Percentiles rank a stretch among this genome's conserved stretches.
Evolutionary conservation across 2,329 filamentous ascomycete species (phyloP).

Genomic region (Sporothrix pallida): DNA sequence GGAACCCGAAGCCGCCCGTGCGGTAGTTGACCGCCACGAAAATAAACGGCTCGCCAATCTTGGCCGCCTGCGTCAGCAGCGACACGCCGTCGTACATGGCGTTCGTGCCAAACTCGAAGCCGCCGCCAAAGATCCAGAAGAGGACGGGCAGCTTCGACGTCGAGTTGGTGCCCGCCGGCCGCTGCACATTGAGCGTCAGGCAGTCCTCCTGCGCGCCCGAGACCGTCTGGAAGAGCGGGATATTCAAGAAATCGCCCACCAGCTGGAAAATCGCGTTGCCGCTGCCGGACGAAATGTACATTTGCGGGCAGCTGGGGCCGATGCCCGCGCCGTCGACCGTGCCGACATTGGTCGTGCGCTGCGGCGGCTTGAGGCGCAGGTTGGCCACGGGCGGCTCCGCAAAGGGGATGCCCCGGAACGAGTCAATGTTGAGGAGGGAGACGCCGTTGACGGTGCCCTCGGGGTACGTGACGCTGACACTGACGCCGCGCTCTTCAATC

Average conservation of each 20-base stretch:
- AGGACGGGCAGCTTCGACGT: constrained; percentile 67
- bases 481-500: constrained; percentile 18
- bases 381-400: constrained; percentile 70
- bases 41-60: constrained; percentile 67
- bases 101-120: constrained; percentile 61
- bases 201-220: constrained; percentile 67
- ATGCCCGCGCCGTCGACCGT: constrained; percentile 63
- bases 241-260: constrained; percentile 57
- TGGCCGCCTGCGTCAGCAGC: constrained; percentile 54
- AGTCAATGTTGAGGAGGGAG: constrained; percentile 58
- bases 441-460: constrained; percentile 33
- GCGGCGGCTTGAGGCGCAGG: constrained; percentile 72
- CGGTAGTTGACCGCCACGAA: constrained; percentile 82
- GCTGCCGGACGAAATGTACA: constrained; percentile 64
- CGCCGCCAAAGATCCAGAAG: constrained; percentile 75
- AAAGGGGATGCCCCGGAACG: constrained; percentile 77
- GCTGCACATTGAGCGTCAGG: constrained; percentile 64
- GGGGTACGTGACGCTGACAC: constrained; percentile 33
- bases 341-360: constrained; percentile 62
- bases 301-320: constrained; percentile 73
- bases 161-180: constrained; percentile 61
- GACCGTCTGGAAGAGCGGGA: constrained; percentile 54
- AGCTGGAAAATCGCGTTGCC: constrained; percentile 51
- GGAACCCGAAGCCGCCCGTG: constrained; percentile 74
- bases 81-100: constrained; percentile 59